These are phyloP conservation scores for Ascosphaera apis DNA, from an alignment of 2,329 filamentous ascomycete species.

Conservation along the genomic window DNA sequence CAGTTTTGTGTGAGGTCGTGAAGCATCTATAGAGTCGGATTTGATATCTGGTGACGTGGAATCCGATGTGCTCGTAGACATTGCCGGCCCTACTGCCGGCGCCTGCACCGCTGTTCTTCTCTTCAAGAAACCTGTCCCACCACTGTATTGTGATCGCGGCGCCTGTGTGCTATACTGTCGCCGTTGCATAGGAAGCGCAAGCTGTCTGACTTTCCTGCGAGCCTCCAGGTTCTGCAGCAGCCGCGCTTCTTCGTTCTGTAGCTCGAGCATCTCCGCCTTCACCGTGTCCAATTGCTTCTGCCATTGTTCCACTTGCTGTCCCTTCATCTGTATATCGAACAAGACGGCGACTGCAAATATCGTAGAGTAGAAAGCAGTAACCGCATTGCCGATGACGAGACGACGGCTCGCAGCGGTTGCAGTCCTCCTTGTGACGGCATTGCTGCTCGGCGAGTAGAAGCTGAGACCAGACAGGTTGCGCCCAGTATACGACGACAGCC, in stretches of 20 bases:
- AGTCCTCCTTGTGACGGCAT: too few species aligned
- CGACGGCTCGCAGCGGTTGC: conserved; percentile 14
- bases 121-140: neutral
- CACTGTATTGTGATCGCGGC: conserved; percentile 4
- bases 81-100: neutral
- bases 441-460: too few species aligned
- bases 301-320: conserved; percentile 17
- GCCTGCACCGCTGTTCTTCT: neutral
- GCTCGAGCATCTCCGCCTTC: conserved; percentile 18
- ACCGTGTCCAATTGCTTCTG: conserved; percentile 20
- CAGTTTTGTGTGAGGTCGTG: neutral
- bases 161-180: conserved; percentile 9
- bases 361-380: conserved; percentile 21
- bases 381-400: conserved; percentile 19
- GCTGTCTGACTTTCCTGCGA: conserved; percentile 7
- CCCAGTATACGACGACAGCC: conserved; percentile 15
- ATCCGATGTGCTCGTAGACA: too few species aligned
- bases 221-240: conserved; percentile 13
- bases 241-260: conserved; percentile 17
- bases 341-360: conserved; percentile 20
- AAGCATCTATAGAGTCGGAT: neutral
- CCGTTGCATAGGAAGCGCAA: conserved; percentile 8
- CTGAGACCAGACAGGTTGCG: conserved; percentile 20
- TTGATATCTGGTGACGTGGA: too few species aligned
- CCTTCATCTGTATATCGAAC: conserved; percentile 18